These are phyloP conservation scores for Ogataea siamensis DNA, from an alignment of 805 yeast species.

Conservation along the genomic window DNA sequence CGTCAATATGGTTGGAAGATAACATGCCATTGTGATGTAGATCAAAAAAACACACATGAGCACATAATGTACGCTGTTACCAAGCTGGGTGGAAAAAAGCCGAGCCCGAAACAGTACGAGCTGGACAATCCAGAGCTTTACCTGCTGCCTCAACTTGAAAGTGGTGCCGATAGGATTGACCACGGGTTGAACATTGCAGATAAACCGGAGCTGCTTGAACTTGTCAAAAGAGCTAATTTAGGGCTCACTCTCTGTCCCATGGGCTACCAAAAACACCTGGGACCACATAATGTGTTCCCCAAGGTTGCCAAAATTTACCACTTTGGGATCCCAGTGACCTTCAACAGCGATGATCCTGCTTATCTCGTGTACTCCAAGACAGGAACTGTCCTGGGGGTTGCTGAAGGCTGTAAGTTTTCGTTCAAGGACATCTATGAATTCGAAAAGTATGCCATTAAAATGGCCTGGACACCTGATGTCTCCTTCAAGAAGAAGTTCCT, in stretches of 20 bases:
- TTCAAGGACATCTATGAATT: constrained; percentile 18
- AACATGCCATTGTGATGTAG: constrained; percentile 45
- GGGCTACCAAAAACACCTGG: constrained; percentile 31
- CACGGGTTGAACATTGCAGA: constrained; percentile 44
- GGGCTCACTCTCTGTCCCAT: constrained; percentile 44
- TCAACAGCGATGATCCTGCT: constrained; percentile 40
- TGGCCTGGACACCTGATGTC: constrained; percentile 26
- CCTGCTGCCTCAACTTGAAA: constrained; percentile 7
- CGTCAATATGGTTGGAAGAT: constrained; percentile 37
- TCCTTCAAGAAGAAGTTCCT: constrained; percentile 18
- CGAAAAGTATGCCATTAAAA: constrained; percentile 21
- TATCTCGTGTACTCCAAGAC: constrained; percentile 45
- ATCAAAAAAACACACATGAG: constrained; percentile 43
- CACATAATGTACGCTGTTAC: constrained; percentile 30
- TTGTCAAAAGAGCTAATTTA: constrained; percentile 35
- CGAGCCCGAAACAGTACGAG: constrained; percentile 32
- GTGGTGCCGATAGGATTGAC: constrained; percentile 42
- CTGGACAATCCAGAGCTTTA: constrained; percentile 26
- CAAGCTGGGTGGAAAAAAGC: constrained; percentile 20
- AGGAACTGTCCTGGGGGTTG: constrained; percentile 32
- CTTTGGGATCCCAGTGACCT: constrained; percentile 38
- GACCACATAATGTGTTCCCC: constrained; percentile 37
- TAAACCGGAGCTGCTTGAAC: constrained; percentile 33
- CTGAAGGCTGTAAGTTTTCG: constrained; percentile 16
- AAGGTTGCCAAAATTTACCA: constrained; percentile 41